Base-by-base conservation (phyloP, 352 stramenopile species). In the Lagenidium giganteum region DNA sequence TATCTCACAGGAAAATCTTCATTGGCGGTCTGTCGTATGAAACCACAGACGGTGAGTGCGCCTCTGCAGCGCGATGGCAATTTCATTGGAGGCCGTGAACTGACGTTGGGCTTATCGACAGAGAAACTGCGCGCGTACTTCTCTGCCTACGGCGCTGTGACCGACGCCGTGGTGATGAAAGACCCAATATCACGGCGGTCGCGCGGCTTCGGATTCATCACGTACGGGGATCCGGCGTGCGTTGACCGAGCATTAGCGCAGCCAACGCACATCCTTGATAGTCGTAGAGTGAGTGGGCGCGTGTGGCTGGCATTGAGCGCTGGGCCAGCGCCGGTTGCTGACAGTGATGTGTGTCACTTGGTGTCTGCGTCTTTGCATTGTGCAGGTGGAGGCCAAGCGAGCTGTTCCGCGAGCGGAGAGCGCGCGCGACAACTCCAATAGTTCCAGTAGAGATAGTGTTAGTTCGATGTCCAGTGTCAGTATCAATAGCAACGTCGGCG, bases 161-260 rank as follows among this genome's bases (percentile, higher is more conserved):
- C 85, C 4, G 87, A 96, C 63, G 87, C 87, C 5, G 86, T 96
- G 29, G 87, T 96, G 54, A 96, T 96, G 87, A 96, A 95, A 56
- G 87, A 96, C 43, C 81, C 83, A 44, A 95, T 96, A 42, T 96
- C 87, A 28, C 74, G 84, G 43, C 77, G 87, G 36, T 96, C 86
- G 28, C 69, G 87, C 38, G 87, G 87, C 32, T 96, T 96, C 55
- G 87, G 87, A n/a, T 96, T 96, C 62, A 96, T 96, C 71, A 96
- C 87, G 42, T 96, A 95, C 61, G 84, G 80, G 28, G 86, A 95
- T 43, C 73, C 84, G 4, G 50, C 54, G 13, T 95, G 81, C 54
- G 87, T 96, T 33, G 87, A 96, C 63, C 67, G 82, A 55, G 87
- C 85, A n/a, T 54, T 96, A 22, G 74, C 83, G 13, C 83, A 96